Percentiles rank a stretch among this genome's conserved stretches.
These are phyloP conservation scores for Linum lewisii DNA, from an alignment of 345 rosid species.

Conservation along the genomic window DNA sequence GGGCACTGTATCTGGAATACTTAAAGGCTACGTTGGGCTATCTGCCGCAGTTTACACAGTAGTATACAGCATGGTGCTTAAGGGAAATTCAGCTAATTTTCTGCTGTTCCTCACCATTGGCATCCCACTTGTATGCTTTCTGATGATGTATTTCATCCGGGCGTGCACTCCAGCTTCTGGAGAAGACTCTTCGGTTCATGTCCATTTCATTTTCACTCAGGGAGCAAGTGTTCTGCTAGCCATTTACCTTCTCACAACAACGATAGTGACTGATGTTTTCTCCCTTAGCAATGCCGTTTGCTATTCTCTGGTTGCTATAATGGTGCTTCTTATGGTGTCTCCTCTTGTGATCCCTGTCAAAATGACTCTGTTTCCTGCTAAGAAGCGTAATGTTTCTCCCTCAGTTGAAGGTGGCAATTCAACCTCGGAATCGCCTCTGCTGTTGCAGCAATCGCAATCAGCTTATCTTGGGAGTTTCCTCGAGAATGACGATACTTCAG, in stretches of 20 bases:
- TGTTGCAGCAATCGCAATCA: conserved; percentile 59
- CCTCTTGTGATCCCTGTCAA: conserved; percentile 89
- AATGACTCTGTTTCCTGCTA: conserved; percentile 78
- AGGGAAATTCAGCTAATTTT: conserved; percentile 49
- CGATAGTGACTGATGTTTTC: conserved; percentile 35
- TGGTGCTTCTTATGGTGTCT: conserved; percentile 50
- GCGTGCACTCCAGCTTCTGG: conserved; percentile 80
- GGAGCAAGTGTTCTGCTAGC: conserved; percentile 59
- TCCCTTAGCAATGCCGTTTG: conserved; percentile 32
- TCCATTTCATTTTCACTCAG: conserved; percentile 63
- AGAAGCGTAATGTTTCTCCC: conserved; percentile 26
- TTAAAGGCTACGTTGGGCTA: conserved; percentile 79
- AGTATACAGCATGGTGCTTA: conserved; percentile 48
- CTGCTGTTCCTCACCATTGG: conserved; percentile 64
- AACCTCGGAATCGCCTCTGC: conserved; percentile 31
- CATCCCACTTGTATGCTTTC: conserved; percentile 56
- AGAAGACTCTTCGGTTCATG: conserved; percentile 73
- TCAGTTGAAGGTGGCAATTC: conserved; percentile 25
- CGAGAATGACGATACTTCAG: conserved; percentile 41
- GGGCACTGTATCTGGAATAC: conserved; percentile 76
- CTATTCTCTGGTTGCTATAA: conserved; percentile 43
- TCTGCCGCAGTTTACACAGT: conserved; percentile 75
- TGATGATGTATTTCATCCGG: conserved; percentile 64
- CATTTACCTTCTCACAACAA: conserved; percentile 47
- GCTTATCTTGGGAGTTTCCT: conserved; percentile 47